A percentile compares a stretch with the other conserved stretches of the same genome.
Conservation (phyloP, 2,329 filamentous ascomycete species). For the Arthrobotrys pseudoclavata region DNA sequence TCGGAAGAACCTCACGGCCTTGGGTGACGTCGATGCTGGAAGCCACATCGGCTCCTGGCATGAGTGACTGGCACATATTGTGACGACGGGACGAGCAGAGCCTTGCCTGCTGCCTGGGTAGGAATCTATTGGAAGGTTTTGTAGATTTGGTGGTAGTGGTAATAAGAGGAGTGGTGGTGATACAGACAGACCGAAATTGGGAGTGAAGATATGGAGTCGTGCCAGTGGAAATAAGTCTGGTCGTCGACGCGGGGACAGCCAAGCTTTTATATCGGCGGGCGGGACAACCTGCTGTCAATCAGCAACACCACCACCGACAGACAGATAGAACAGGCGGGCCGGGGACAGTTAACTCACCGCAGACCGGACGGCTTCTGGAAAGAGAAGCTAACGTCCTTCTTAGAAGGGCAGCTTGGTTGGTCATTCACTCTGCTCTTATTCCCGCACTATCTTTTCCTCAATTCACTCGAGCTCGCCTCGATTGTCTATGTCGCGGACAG, state of each 20-base stretch:
- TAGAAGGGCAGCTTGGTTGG: constrained; percentile 60
- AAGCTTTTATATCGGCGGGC: constrained; percentile 43
- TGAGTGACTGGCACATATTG: constrained; percentile 76
- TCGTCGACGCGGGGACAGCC: constrained; percentile 13
- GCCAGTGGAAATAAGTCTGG: constrained; percentile 4
- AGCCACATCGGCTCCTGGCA: constrained; percentile 70
- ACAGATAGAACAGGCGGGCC: too few species aligned
- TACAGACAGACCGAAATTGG: neutral
- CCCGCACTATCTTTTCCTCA: constrained; percentile 9
- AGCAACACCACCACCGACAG: constrained; percentile 18
- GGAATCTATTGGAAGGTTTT: neutral
- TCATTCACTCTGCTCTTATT: constrained; percentile 49
- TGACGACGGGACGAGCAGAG: constrained; percentile 81
- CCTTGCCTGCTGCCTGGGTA: constrained; percentile 65
- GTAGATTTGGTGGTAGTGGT: constrained; percentile 1
- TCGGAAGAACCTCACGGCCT: constrained; percentile 86
- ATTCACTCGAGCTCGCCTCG: neutral
- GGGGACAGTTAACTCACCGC: constrained; percentile 12
- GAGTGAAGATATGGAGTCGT: neutral
- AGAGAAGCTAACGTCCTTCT: constrained; percentile 59
- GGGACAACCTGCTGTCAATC: constrained; percentile 24
- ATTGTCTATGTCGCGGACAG: neutral
- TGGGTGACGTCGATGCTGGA: constrained; percentile 73
- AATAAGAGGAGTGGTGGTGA: neutral
- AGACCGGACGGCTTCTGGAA: constrained; percentile 48